Conservation (phyloP, 805 yeast genomes). For the Saturnispora bothae region DNA sequence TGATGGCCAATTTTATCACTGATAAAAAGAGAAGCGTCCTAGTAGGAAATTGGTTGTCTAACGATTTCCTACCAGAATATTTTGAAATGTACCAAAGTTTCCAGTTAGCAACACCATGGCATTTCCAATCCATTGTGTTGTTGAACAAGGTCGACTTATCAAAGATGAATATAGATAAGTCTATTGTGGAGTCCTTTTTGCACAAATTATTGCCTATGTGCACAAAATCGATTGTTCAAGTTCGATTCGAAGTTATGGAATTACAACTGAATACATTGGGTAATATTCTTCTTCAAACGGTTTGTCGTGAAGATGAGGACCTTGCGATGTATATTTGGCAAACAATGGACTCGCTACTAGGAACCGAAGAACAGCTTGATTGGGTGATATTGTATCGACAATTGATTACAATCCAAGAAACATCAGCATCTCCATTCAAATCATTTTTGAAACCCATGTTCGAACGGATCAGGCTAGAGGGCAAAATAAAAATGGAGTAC, state of each 20-base stretch:
- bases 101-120: conserved; percentile 10
- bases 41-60: background rate
- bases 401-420: too few species aligned
- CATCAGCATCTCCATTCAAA: too few species aligned
- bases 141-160: conserved; percentile 4
- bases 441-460: too few species aligned
- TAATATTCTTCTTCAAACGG: conserved; percentile 3
- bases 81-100: conserved; percentile 4
- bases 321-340: too few species aligned
- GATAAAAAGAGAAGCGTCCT: background rate
- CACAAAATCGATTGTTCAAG: conserved; percentile 7
- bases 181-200: background rate
- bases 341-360: too few species aligned
- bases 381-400: too few species aligned
- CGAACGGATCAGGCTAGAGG: too few species aligned
- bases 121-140: conserved; percentile 11
- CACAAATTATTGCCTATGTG: conserved; percentile 1
- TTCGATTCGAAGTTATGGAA: conserved; percentile 7
- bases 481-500: conserved; percentile 6
- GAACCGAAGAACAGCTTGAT: too few species aligned
- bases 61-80: conserved; percentile 4
- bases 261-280: conserved; percentile 9
- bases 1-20: conserved; percentile 10
- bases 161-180: background rate
- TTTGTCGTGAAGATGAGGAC: too few species aligned